Conservation (phyloP, 164 flowering plant species). For the Vitis riparia region DNA sequence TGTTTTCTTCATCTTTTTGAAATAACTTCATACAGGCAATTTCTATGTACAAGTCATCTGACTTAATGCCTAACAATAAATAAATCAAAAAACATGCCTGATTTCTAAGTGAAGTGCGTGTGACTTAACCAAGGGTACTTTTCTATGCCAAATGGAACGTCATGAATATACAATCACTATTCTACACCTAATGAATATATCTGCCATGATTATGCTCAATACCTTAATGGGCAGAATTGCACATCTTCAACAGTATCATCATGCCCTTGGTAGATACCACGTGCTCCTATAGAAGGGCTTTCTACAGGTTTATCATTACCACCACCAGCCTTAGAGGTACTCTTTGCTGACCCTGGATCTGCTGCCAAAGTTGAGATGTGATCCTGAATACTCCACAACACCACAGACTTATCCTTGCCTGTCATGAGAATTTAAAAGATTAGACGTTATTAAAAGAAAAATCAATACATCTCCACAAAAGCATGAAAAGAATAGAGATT, state of each 20-base stretch:
- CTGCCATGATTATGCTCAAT: conserved; percentile 11
- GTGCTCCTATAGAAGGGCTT: conserved; percentile 65
- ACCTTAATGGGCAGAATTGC: conserved; percentile 96
- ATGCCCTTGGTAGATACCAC: conserved; percentile 83
- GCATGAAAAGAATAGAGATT: background rate
- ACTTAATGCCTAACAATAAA: too few relatives aligned
- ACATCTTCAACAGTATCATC: conserved; percentile 98
- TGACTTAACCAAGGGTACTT: too few relatives aligned
- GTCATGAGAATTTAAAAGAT: conserved; percentile 15
- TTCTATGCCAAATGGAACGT: too few relatives aligned
- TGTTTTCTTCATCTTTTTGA: too few relatives aligned
- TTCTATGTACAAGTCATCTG: too few relatives aligned
- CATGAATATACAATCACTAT: too few relatives aligned
- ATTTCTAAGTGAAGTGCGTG: too few relatives aligned
- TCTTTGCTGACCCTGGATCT: conserved; percentile 49
- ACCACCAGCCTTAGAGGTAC: conserved; percentile 51
- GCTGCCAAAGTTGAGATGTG: conserved; percentile 67
- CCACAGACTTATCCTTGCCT: conserved; percentile 96
- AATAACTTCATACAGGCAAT: too few relatives aligned
- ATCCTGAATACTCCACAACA: conserved; percentile 95
- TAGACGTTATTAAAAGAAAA: background rate
- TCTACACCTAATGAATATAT: background rate
- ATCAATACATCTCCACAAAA: background rate
- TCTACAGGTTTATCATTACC: conserved; percentile 48
- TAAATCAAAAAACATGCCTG: too few relatives aligned